Percentiles rank a stretch among this genome's conserved stretches.
Evolutionary conservation across 1,284 basidiomycete species (phyloP).

Genomic region (Malassezia sympodialis): DNA sequence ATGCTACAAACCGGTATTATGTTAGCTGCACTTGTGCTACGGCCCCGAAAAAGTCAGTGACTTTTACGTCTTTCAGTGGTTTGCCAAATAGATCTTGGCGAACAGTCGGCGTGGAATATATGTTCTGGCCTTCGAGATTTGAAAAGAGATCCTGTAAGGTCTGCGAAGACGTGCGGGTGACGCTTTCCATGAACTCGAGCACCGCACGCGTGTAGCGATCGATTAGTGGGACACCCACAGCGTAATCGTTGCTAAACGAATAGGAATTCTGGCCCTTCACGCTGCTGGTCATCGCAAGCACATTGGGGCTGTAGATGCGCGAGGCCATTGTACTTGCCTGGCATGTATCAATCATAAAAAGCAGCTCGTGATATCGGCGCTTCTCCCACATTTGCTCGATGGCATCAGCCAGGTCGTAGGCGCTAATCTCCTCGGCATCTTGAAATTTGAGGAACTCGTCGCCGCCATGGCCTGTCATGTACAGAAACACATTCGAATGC

Average conservation of each 20-base stretch:
- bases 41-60: constrained; percentile 93
- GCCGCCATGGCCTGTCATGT: constrained; percentile 96
- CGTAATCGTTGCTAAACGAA: constrained; percentile 81
- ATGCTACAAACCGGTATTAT: not conserved
- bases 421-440: constrained; percentile 93
- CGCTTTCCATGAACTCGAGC: constrained; percentile 77
- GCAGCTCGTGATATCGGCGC: constrained; percentile 81
- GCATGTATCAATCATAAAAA: constrained; percentile 98
- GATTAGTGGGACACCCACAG: constrained; percentile 89
- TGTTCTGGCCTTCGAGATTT: constrained; percentile 38
- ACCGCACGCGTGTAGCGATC: constrained; percentile 89
- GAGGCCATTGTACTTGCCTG: constrained; percentile 94
- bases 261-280: constrained; percentile 83
- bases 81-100: constrained; percentile 70
- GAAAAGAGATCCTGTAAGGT: constrained; percentile 65
- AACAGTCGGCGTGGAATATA: constrained; percentile 76
- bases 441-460: constrained; percentile 99
- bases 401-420: constrained; percentile 77
- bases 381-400: constrained; percentile 98
- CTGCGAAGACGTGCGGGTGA: constrained; percentile 74
- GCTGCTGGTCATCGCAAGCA: constrained; percentile 84
- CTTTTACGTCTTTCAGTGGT: constrained; percentile 60
- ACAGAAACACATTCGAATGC: constrained; percentile 88
- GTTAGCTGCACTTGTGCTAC: constrained; percentile 67
- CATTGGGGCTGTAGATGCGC: constrained; percentile 88